Base-by-base conservation (phyloP, 495 filamentous ascomycete genomes). In the Chaetomidium leptoderma region DNA sequence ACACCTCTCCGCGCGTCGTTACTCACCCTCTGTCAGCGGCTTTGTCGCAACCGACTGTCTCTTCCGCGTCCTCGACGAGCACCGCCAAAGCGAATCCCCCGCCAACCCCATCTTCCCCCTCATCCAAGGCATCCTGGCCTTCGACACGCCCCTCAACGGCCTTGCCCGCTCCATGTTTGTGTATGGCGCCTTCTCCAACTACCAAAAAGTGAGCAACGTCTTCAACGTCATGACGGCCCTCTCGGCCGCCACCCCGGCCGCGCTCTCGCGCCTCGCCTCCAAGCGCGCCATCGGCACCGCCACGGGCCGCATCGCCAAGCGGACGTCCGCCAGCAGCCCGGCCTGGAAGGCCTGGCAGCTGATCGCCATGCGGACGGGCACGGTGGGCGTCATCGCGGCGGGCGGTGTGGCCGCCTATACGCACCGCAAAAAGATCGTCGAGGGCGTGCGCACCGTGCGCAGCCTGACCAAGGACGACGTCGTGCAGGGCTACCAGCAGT, bases 121-220 rank as follows among this genome's bases (percentile, higher is more conserved):
- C 40, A 81, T 98, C 55, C 86, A 89, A 64, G 93, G 89, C 49
- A 78, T 97, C 53, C 80, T 97, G 29, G 87, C 92, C 32, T 96
- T 97, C 65, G 93, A 98, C 72, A 98, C 93, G 0, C 93, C 93
- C 0, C 96, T 86, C 64, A 82, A 97, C 23, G 92, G 93, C 4
- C 89, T 98, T 54, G 83, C 89, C 3, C 89, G 92, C 1, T 86
- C 87, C 19, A 90, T 97, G 35, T 86, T 97, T 17, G 91, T 95
- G 13, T 88, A 97, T 66, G 88, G 89, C 19, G 92, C 91, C 26
- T 91, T 96, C 72, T 88, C 81, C 4, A 92, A 97, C 58, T 91
- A 91, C 68, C 87, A 88, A 54, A 88, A 85, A 44, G 89, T 89
- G 33, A 81, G 81, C 27, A 76, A 81, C 0, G 89, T 91, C 17